Evolutionary conservation across 371 early-diverging fungal species (phyloP), one percentile per base, ranked within the genome.

Genomic region (Lichtheimia corymbifera): DNA sequence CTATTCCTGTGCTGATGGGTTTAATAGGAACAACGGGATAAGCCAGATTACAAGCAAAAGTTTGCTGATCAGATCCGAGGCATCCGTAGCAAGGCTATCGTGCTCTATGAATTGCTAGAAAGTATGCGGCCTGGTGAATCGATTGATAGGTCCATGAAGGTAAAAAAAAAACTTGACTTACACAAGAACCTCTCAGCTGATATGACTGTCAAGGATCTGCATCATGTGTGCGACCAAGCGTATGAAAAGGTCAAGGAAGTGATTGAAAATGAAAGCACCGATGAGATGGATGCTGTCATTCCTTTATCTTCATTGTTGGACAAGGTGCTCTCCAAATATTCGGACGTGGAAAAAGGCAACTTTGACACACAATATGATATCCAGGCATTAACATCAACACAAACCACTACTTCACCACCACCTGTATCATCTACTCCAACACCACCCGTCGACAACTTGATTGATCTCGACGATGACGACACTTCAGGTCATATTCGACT

Each of bases 21-120:
- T 14, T 41, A 2, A 28, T 62, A 90, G 89, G 95, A 95, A 67
- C 83, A 86, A 51, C 83, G 86, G 15, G 82, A 84, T 56, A 83
- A 81, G 56, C 89, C 87, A 1, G 91, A 98, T 71, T 98, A 96
- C 68, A 89, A 89, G 56, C 81, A 87, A 53, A 83, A 91, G 66
- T 93, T 92, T 58, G 74, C 85, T 35, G 78, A 88, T 53, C 96
- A 95, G 64, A 73, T 98, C 27, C 89, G 91, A 47, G 84, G 82
- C 42, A 90, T 97, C 44, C 91, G 91, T 63, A 84, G 86, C 41
- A 91, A 91, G 63, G 88, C 89, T 1, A 80, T 78, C n/a, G 70
- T 91, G 53, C 70, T 97, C 44, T 88, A 89, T 62, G 92, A 95
- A 64, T 84, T 93, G 77, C 63, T 97, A 56, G 83, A 83, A 58